Evolutionary conservation across 2,329 filamentous ascomycete genomes (phyloP).

Genomic region (Pseudomassariella vexata): DNA sequence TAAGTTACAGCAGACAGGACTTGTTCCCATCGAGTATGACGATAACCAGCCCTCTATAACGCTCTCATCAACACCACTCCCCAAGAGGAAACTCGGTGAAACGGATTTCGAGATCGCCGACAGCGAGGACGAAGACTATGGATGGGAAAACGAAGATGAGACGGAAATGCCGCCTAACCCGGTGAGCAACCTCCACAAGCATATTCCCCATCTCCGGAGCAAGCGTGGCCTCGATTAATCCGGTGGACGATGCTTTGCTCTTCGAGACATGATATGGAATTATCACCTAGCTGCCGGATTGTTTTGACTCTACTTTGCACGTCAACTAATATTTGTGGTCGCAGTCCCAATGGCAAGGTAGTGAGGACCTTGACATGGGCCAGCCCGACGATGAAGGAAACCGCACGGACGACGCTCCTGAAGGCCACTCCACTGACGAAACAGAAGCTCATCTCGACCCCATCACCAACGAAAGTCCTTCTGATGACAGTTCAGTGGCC

Average conservation of each 20-base stretch:
- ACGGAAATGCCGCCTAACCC: conserved; percentile 52
- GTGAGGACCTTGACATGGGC: conserved; percentile 55
- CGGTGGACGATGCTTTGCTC: too few species aligned
- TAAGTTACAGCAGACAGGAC: conserved; percentile 35
- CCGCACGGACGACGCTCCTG: conserved; percentile 6
- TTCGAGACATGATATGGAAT: too few species aligned
- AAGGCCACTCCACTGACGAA: conserved; percentile 5
- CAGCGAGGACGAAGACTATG: conserved; percentile 65
- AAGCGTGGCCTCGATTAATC: too few species aligned
- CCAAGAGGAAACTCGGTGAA: conserved; percentile 60
- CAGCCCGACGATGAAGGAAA: conserved; percentile 19
- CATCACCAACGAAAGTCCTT: too few species aligned
- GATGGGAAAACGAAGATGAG: conserved; percentile 64
- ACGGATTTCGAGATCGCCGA: conserved; percentile 55
- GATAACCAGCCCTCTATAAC: conserved; percentile 26
- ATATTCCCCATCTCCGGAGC: too few species aligned
- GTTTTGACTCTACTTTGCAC: too few species aligned
- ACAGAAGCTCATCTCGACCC: too few species aligned
- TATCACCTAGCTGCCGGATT: too few species aligned
- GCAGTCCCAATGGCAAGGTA: conserved; percentile 65
- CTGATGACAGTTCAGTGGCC: too few species aligned
- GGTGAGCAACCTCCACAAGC: too few species aligned
- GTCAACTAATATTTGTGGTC: too few species aligned
- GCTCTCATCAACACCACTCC: conserved; percentile 30
- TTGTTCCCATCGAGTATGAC: conserved; percentile 36